Evolutionary conservation across 352 stramenopile species (phyloP).

Genomic region (Globisporangium yorkense): DNA sequence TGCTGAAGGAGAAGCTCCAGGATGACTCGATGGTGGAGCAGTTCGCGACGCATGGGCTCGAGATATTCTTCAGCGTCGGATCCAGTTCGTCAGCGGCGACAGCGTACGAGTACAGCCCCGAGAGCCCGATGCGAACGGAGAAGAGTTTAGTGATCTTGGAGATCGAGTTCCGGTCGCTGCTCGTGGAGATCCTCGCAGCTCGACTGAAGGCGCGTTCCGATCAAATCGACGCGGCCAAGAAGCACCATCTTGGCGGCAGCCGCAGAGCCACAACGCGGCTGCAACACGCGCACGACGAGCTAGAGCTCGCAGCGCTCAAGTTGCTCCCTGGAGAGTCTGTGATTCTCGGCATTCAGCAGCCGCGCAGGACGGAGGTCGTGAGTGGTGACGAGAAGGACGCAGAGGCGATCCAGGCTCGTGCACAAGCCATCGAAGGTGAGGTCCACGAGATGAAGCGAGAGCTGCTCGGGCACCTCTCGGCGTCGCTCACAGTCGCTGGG

Average conservation of each 20-base stretch:
- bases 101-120: not conserved
- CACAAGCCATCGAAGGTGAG: constrained; percentile 12
- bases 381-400: not conserved
- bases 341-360: constrained; percentile 30
- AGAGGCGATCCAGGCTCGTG: constrained; percentile 3
- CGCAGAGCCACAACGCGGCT: not conserved
- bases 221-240: constrained; percentile 11
- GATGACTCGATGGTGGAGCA: constrained; percentile 23
- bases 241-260: constrained; percentile 4
- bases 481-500: constrained; percentile 25
- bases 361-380: not conserved
- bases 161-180: constrained; percentile 38
- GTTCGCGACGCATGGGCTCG: constrained; percentile 24
- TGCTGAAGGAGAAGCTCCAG: constrained; percentile 41
- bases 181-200: constrained; percentile 42
- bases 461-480: constrained; percentile 32
- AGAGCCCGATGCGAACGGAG: constrained; percentile 17
- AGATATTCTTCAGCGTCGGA: constrained; percentile 27
- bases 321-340: constrained; percentile 19
- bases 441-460: constrained; percentile 36
- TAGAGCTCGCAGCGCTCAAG: constrained; percentile 18
- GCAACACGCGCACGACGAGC: constrained; percentile 1
- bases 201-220: constrained; percentile 27
- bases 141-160: constrained; percentile 52
- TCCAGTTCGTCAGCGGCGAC: constrained; percentile 5